A percentile compares a stretch with the other conserved stretches of the same genome.
phyloP scores from a whole-genome alignment of 495 filamentous ascomycete genomes.

The Talaromyces adpressus region DNA sequence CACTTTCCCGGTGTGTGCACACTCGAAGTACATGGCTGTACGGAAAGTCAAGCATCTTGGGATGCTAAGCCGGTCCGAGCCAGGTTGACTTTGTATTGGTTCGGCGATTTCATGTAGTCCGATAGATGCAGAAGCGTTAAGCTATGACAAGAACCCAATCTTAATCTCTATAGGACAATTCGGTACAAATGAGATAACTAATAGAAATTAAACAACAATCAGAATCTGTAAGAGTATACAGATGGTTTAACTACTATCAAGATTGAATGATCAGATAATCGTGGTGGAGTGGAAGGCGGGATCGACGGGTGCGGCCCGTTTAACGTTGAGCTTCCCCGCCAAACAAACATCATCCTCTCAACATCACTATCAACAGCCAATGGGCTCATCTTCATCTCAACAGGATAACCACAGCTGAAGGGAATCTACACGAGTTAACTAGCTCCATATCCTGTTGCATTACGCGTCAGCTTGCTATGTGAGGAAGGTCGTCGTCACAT shows the following conservation, averaged over 20 bases:
- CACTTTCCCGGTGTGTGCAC: background rate
- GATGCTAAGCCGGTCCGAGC: background rate
- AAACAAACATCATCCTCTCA: background rate
- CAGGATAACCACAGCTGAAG: background rate
- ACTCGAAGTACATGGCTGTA: background rate
- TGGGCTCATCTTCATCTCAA: background rate
- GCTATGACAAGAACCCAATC: background rate
- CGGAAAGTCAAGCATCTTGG: background rate
- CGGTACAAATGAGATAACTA: background rate
- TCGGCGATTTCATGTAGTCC: background rate
- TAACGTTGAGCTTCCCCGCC: background rate
- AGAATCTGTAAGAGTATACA: no score
- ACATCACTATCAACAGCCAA: background rate
- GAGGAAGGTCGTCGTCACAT: background rate
- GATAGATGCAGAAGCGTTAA: background rate
- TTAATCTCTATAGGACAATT: background rate
- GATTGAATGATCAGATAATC: background rate
- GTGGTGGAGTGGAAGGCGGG: background rate
- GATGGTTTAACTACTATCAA: background rate
- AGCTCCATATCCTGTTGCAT: background rate
- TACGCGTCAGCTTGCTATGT: background rate
- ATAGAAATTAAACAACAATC: no score
- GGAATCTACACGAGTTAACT: background rate
- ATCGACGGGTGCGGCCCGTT: background rate
- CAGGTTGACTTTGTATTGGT: background rate